phyloP scores from a whole-genome alignment of 805 yeast species.

The Saccharomycopsis babjevae region DNA sequence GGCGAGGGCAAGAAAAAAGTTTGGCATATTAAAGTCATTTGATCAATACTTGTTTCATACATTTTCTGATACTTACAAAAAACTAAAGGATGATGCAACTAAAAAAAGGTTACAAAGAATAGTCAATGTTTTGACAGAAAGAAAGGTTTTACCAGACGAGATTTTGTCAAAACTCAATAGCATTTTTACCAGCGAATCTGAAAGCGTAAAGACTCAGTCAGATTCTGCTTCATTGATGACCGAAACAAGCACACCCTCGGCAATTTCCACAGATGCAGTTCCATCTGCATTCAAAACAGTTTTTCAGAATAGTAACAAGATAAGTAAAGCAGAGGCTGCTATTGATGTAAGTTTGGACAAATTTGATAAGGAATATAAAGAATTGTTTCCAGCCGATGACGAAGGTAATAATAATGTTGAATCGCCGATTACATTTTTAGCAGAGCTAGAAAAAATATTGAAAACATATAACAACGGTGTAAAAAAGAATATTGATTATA shows the following conservation, averaged over 20 bases:
- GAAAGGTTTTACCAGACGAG: constrained; percentile 33
- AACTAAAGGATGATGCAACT: constrained; percentile 14
- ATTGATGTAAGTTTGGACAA: constrained; percentile 11
- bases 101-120: constrained; percentile 36
- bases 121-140: constrained; percentile 47
- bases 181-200: constrained; percentile 1
- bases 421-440: constrained; percentile 24
- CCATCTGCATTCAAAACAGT: constrained; percentile 4
- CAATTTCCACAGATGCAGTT: not conserved
- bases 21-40: constrained; percentile 51
- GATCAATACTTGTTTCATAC: constrained; percentile 37
- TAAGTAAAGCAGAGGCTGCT: not conserved
- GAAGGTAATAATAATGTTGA: constrained; percentile 25
- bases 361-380: constrained; percentile 21
- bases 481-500: not conserved
- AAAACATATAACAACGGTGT: constrained; percentile 12
- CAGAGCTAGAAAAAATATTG: constrained; percentile 20
- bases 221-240: not conserved
- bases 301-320: not conserved
- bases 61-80: constrained; percentile 24
- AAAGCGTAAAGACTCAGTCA: not conserved
- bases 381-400: constrained; percentile 17
- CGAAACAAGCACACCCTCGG: not conserved
- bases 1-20: constrained; percentile 50
- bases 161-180: constrained; percentile 19